A percentile compares a stretch with the other conserved stretches of the same genome.
Evolutionary conservation across 1,284 basidiomycete genomes (phyloP).

Genomic region (Exobasidium cylindrosporum): DNA sequence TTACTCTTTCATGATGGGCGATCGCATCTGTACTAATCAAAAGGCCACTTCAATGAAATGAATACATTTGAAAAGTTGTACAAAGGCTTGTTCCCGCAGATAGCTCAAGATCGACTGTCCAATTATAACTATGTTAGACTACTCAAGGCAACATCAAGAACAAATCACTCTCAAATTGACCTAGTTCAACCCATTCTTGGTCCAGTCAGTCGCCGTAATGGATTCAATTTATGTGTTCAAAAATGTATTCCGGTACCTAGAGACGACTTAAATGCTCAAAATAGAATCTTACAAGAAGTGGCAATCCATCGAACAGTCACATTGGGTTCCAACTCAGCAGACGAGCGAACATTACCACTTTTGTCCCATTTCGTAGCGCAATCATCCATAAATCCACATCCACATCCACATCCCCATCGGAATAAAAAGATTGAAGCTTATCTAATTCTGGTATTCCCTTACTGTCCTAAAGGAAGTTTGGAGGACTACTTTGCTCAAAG

Average conservation of each 20-base stretch:
- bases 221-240: not conserved
- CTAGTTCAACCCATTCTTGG: conserved; percentile 1
- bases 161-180: not conserved
- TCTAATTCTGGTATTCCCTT: not conserved
- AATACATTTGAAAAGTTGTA: not conserved
- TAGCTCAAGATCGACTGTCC: not conserved
- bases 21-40: too few species aligned
- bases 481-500: not conserved
- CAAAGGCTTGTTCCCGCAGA: not conserved
- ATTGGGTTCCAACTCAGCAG: not conserved
- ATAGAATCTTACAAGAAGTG: not conserved
- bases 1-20: too few species aligned
- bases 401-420: not conserved
- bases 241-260: not conserved
- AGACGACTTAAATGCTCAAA: not conserved
- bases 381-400: not conserved
- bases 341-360: not conserved
- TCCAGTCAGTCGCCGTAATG: not conserved
- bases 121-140: not conserved
- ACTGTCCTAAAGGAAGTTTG: not conserved
- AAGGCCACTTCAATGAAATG: too few species aligned
- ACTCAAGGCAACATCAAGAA: not conserved
- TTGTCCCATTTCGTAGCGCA: conserved; percentile 2
- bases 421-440: not conserved
- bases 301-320: conserved; percentile 3